A percentile compares a stretch with the other conserved stretches of the same genome.
These are phyloP conservation scores for Penicillium sp. DNA, from an alignment of 2,329 filamentous ascomycete species.

Conservation along the genomic window DNA sequence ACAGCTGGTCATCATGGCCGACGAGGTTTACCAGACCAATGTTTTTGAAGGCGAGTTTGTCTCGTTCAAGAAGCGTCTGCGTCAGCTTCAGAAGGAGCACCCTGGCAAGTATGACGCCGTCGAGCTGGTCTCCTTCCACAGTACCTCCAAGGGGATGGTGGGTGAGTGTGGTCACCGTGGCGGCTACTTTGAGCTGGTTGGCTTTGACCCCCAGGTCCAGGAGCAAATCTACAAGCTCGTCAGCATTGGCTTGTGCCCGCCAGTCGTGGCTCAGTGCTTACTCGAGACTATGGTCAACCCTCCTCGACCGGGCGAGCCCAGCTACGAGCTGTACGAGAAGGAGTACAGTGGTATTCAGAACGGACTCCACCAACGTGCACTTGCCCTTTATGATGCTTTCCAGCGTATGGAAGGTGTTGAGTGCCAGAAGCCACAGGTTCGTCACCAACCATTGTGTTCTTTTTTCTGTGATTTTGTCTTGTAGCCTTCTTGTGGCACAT, in stretches of 20 bases:
- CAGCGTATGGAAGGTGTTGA: constrained; percentile 91
- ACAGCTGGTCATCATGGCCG: constrained; percentile 82
- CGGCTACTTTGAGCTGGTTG: constrained; percentile 93
- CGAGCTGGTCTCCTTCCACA: constrained; percentile 88
- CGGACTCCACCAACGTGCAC: constrained; percentile 71
- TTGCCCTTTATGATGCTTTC: constrained; percentile 84
- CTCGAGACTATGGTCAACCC: constrained; percentile 99
- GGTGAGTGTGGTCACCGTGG: constrained; percentile 97
- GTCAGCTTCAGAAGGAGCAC: constrained; percentile 66
- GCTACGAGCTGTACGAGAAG: constrained; percentile 71
- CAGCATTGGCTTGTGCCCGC: constrained; percentile 91
- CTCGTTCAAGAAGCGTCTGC: constrained; percentile 87
- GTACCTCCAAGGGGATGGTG: constrained; percentile 95
- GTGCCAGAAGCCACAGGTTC: constrained; percentile 70
- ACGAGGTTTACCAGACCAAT: constrained; percentile 99
- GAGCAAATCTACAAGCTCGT: constrained; percentile 98
- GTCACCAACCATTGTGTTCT: constrained; percentile 13
- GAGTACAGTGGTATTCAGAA: constrained; percentile 81
- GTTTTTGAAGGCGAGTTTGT: constrained; percentile 91
- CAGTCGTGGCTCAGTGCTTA: constrained; percentile 91
- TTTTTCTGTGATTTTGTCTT: not conserved
- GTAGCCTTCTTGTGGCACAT: not conserved
- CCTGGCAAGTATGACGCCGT: constrained; percentile 74
- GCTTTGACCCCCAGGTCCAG: constrained; percentile 78
- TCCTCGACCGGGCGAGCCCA: constrained; percentile 73